Percentiles rank a stretch among this genome's conserved stretches.
phyloP scores from a whole-genome alignment of 2,329 filamentous ascomycete genomes.

The Talaromyces rugulosus region DNA sequence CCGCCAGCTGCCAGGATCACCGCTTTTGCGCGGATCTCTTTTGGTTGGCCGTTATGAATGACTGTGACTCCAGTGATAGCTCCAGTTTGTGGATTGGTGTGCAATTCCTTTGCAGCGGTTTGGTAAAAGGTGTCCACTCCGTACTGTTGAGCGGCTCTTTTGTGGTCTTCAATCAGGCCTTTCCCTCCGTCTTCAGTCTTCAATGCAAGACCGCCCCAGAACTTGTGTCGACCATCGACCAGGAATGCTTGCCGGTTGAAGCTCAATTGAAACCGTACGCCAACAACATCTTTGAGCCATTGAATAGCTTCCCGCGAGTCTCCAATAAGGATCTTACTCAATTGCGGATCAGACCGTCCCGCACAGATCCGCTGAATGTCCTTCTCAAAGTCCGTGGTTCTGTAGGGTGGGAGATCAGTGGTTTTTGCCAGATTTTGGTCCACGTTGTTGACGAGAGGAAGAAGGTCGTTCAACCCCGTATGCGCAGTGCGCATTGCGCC shows the following conservation, averaged over 20 bases:
- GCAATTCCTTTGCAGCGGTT: constrained; percentile 36
- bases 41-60: constrained; percentile 11
- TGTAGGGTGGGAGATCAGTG: constrained; percentile 59
- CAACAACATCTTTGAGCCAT: constrained; percentile 51
- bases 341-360: constrained; percentile 48
- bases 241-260: constrained; percentile 65
- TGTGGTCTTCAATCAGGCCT: constrained; percentile 52
- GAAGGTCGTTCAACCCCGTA: constrained; percentile 51
- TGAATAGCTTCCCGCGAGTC: constrained; percentile 50
- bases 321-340: constrained; percentile 48
- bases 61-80: constrained; percentile 21
- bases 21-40: constrained; percentile 18
- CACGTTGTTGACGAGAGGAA: constrained; percentile 61
- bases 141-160: constrained; percentile 37
- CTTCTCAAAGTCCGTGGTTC: constrained; percentile 47
- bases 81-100: constrained; percentile 17
- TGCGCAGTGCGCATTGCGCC: constrained; percentile 60
- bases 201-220: constrained; percentile 64
- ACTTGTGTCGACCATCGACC: constrained; percentile 57
- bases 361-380: constrained; percentile 57
- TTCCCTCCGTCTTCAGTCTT: constrained; percentile 59
- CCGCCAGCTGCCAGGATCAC: constrained; percentile 51
- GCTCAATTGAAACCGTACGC: constrained; percentile 55
- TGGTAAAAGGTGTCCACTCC: constrained; percentile 47
- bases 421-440: constrained; percentile 39